Evolutionary conservation across 2,329 filamentous ascomycete species (phyloP).

Genomic region (Sclerotinia nivalis): DNA sequence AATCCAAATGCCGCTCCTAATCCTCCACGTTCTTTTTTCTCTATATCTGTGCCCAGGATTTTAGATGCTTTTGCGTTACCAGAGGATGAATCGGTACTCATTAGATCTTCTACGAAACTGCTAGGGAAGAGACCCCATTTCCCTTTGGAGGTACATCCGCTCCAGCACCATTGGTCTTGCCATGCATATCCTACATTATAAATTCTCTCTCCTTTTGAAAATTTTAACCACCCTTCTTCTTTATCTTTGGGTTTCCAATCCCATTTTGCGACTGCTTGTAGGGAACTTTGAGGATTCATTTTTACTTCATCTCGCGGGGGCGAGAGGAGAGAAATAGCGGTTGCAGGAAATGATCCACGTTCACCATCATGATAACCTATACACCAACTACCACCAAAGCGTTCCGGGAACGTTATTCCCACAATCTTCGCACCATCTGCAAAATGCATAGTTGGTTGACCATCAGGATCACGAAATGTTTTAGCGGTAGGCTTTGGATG

Average conservation of each 20-base stretch:
- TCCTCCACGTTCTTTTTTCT: slow-evolving; percentile 25
- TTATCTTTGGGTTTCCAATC: slow-evolving; percentile 39
- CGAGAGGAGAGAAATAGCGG: slow-evolving; percentile 32
- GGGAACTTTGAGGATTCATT: slow-evolving; percentile 35
- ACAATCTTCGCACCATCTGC: slow-evolving; percentile 38
- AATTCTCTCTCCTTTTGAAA: slow-evolving; percentile 40
- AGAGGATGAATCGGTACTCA: slow-evolving; percentile 12
- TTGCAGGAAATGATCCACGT: slow-evolving; percentile 37
- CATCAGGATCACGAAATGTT: slow-evolving; percentile 35
- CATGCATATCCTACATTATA: slow-evolving; percentile 36
- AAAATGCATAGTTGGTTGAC: slow-evolving; percentile 36
- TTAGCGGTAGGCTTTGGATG: slow-evolving; percentile 33
- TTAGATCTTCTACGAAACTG: slow-evolving; percentile 35
- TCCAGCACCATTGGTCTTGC: slow-evolving; percentile 41
- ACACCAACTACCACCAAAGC: slow-evolving; percentile 38
- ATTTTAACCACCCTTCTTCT: slow-evolving; percentile 38
- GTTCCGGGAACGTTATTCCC: slow-evolving; percentile 38
- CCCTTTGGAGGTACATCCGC: slow-evolving; percentile 37
- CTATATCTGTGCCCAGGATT: slow-evolving; percentile 4
- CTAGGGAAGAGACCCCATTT: slow-evolving; percentile 40
- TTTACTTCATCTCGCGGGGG: slow-evolving; percentile 35
- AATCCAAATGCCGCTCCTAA: slow-evolving; percentile 11
- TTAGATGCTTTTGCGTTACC: slow-evolving; percentile 11
- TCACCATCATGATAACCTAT: slow-evolving; percentile 40
- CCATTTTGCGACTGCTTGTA: slow-evolving; percentile 38